Base-by-base conservation (phyloP, 768 basidiomycete species). In the Suillus subalutaceus region DNA sequence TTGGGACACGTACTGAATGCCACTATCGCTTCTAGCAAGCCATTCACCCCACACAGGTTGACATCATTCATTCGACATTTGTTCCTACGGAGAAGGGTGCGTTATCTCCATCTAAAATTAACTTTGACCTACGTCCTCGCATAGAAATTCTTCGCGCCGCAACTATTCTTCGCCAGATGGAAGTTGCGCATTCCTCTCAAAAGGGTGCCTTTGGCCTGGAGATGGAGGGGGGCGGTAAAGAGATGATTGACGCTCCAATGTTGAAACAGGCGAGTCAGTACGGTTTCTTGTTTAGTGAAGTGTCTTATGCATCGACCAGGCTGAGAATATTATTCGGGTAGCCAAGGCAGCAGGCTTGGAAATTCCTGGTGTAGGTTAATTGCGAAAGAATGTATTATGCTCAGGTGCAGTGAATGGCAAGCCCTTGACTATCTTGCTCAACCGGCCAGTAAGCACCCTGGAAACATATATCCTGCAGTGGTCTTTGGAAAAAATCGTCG, bases 161-260 rank as follows among this genome's bases (percentile, higher is more conserved):
- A 13, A 87, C 84, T 65, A 93, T 97, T 55, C 74, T 94, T 35
- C 83, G 83, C 56, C 83, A 80, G 62, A 92, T 93, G 91, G 77
- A 83, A 56, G 70, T 77, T 6, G 88, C 89, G 0, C 83, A 91
- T 71, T 78, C 76, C 20, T 78, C 80, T 15, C 78, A 81, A 53
- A 77, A 75, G 44, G 93, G 92, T 5, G 95, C 94, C 26, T 86
- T 91, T 50, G 93, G 93, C 0, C 79, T 95, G 32, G 89, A 90
- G 57, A 73, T 82, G 48, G 79, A 81, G 26, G 84, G 81, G 52
- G 82, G 83, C 3, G 77, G 82, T 18, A 88, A 87, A 58, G 88
- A 90, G 72, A 96, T 96, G 94, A 90, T 96, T 43, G 94, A 97
- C 75, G 91, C 91, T 9, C 94, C 94, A 0, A 94, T 97, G 90